Percentiles rank a stretch among this genome's conserved stretches.
Conservation (phyloP, 106 monocot species). For the Dendrobium catenatum region DNA sequence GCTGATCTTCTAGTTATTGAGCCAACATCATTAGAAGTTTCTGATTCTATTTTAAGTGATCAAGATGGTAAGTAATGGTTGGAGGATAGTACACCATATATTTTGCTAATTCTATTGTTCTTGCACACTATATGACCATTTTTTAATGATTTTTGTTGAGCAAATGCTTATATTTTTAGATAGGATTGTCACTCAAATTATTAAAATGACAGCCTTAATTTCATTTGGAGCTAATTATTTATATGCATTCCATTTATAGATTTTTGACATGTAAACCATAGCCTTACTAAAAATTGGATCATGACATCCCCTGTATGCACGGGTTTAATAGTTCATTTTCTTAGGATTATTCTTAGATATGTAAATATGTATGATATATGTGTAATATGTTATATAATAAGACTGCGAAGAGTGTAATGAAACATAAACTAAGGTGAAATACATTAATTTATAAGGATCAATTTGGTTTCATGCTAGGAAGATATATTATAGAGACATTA, state of each 20-base stretch:
- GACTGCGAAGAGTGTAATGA: too few species aligned
- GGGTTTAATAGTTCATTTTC: too few species aligned
- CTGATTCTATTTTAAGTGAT: slow-evolving; percentile 10
- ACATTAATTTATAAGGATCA: too few species aligned
- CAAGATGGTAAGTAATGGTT: slow-evolving; percentile 19
- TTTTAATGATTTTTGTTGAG: neutral
- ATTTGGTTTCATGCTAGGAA: too few species aligned
- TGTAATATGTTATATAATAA: too few species aligned
- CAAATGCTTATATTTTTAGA: neutral
- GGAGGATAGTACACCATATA: neutral
- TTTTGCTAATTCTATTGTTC: neutral
- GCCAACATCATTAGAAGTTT: slow-evolving; percentile 13
- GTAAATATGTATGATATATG: too few species aligned
- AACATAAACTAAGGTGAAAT: too few species aligned
- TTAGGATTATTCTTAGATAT: too few species aligned
- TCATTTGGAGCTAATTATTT: neutral
- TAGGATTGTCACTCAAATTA: neutral
- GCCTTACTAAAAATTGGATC: too few species aligned
- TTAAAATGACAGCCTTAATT: neutral
- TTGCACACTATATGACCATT: neutral
- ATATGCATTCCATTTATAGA: neutral
- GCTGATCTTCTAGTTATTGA: slow-evolving; percentile 17
- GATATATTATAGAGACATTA: too few species aligned
- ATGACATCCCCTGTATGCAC: too few species aligned
- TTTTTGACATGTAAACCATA: too few species aligned